Percentiles rank a stretch among this genome's conserved stretches.
These are phyloP conservation scores for Hanseniaspora singularis DNA, from an alignment of 805 yeast species.

Conservation along the genomic window DNA sequence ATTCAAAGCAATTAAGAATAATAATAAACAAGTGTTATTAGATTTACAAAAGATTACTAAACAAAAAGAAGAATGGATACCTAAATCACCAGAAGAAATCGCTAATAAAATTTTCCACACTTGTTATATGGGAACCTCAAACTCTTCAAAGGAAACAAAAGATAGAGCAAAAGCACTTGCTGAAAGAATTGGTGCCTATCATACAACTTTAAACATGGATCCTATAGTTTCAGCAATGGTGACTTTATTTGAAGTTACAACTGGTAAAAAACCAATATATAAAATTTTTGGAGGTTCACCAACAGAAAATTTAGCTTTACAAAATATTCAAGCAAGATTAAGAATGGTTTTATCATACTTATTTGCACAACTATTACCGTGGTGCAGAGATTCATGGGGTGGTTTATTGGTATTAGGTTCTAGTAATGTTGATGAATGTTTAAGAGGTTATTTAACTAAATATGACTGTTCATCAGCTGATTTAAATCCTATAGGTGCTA, in stretches of 20 bases:
- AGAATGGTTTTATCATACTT: slow-evolving; percentile 90
- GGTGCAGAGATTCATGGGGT: slow-evolving; percentile 57
- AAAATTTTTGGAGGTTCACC: slow-evolving; percentile 88
- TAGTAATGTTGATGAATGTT: slow-evolving; percentile 94
- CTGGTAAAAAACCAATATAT: slow-evolving; percentile 80
- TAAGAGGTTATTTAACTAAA: slow-evolving; percentile 90
- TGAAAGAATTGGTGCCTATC: slow-evolving; percentile 69
- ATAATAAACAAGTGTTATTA: slow-evolving; percentile 59
- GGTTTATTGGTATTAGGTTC: slow-evolving; percentile 87
- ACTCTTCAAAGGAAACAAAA: slow-evolving; percentile 82
- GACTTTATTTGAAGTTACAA: slow-evolving; percentile 68
- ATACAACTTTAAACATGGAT: slow-evolving; percentile 88
- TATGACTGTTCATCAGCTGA: slow-evolving; percentile 97
- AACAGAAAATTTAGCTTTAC: slow-evolving; percentile 85
- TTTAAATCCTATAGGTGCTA: slow-evolving; percentile 96
- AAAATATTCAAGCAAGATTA: slow-evolving; percentile 90
- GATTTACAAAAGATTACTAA: slow-evolving; percentile 66
- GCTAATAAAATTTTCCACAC: slow-evolving; percentile 73
- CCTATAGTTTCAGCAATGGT: slow-evolving; percentile 62
- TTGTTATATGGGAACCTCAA: slow-evolving; percentile 89
- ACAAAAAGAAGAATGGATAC: slow-evolving; percentile 45
- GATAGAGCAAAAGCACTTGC: slow-evolving; percentile 69
- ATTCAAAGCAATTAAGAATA: slow-evolving; percentile 45
- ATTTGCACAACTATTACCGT: slow-evolving; percentile 88
- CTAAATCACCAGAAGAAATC: slow-evolving; percentile 62